Percentiles rank a stretch among this genome's conserved stretches.
phyloP scores from a whole-genome alignment of 2,329 filamentous ascomycete genomes.

The Cercospora janseana region DNA sequence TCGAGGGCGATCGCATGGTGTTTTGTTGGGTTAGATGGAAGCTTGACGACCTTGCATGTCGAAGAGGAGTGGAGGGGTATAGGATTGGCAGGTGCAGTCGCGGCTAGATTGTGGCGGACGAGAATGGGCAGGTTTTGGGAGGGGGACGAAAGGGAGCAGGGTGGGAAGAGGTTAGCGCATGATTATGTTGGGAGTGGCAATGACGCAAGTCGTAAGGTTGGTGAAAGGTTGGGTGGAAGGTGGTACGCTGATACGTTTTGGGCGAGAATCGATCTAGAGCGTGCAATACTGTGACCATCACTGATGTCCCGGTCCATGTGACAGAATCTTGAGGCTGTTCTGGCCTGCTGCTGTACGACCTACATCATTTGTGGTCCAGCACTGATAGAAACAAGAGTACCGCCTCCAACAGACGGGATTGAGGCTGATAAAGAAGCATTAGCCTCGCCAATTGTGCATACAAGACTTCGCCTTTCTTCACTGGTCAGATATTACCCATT shows the following conservation, averaged over 20 bases:
- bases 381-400: too few species aligned
- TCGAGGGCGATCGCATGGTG: slow-evolving; percentile 60
- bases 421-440: too few species aligned
- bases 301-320: too few species aligned
- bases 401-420: too few species aligned
- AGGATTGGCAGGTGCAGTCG: slow-evolving; percentile 63
- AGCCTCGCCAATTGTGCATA: too few species aligned
- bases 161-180: slow-evolving; percentile 53
- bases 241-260: slow-evolving; percentile 59
- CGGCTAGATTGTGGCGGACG: slow-evolving; percentile 57
- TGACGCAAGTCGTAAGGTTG: slow-evolving; percentile 59
- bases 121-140: slow-evolving; percentile 42
- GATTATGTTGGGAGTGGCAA: slow-evolving; percentile 66
- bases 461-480: too few species aligned
- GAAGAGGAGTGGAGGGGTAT: slow-evolving; percentile 59
- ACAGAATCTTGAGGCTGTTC: too few species aligned
- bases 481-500: too few species aligned
- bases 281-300: too few species aligned
- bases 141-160: slow-evolving; percentile 20
- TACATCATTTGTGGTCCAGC: too few species aligned
- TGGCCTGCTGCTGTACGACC: too few species aligned
- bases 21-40: slow-evolving; percentile 61
- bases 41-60: slow-evolving; percentile 60
- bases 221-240: slow-evolving; percentile 59
- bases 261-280: slow-evolving; percentile 48